Percentiles rank a stretch among this genome's conserved stretches.
Conservation (phyloP, 2,329 filamentous ascomycete genomes). For the Xylaria multiplex region DNA sequence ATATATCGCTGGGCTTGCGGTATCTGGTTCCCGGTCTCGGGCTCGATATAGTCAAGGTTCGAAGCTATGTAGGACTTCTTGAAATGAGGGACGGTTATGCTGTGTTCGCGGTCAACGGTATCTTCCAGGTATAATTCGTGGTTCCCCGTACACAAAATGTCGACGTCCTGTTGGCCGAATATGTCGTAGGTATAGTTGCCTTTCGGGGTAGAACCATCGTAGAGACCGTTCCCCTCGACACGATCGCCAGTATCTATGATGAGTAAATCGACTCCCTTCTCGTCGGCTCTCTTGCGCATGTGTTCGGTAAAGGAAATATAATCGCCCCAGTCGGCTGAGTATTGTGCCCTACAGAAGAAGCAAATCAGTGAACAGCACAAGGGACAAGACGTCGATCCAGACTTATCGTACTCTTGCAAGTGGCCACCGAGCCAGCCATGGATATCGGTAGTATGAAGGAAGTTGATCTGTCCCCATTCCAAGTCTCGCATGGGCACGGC, state of each 20-base stretch:
- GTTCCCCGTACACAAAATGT: conserved; percentile 88
- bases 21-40: conserved; percentile 73
- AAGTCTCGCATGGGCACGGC: conserved; percentile 84
- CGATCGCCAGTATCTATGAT: conserved; percentile 95
- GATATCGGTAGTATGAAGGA: conserved; percentile 94
- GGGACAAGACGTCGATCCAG: background rate
- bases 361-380: conserved; percentile 1
- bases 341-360: conserved; percentile 74
- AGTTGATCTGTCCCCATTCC: conserved; percentile 94
- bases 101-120: conserved; percentile 81
- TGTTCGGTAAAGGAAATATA: conserved; percentile 93
- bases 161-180: conserved; percentile 81
- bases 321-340: conserved; percentile 97
- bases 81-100: conserved; percentile 84
- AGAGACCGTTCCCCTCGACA: conserved; percentile 93
- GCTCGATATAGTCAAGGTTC: conserved; percentile 88
- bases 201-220: conserved; percentile 88
- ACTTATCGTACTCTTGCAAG: conserved; percentile 78
- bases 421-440: conserved; percentile 97
- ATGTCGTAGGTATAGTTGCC: conserved; percentile 91
- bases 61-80: conserved; percentile 84
- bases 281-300: conserved; percentile 81
- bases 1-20: conserved; percentile 85
- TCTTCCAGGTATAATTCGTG: conserved; percentile 91
- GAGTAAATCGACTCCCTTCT: conserved; percentile 82